These are phyloP conservation scores for Trichomonas gallinae DNA, from an alignment of 208 protist genomes.

Conservation along the genomic window DNA sequence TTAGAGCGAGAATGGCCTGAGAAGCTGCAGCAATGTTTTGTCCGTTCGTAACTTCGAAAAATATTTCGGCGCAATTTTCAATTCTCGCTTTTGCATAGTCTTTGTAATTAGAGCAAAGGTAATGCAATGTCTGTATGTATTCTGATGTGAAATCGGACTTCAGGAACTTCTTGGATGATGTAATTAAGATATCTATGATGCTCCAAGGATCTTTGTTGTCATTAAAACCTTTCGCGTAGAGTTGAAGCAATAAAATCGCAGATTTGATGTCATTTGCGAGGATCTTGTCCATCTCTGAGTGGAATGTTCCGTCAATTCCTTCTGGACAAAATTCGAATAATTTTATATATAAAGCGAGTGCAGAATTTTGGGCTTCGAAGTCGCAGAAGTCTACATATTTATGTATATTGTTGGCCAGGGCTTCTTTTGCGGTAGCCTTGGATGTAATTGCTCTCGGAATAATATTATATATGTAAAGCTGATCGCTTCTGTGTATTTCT, in stretches of 20 bases:
- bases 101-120: neutral
- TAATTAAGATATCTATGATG: neutral
- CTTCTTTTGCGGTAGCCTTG: neutral
- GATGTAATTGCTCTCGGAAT: neutral
- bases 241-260: neutral
- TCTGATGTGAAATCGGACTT: neutral
- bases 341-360: neutral
- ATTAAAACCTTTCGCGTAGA: neutral
- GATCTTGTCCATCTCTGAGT: neutral
- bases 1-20: neutral
- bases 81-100: neutral
- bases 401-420: neutral
- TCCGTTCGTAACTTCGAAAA: neutral
- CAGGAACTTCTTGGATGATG: neutral
- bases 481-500: neutral
- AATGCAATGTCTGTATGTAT: neutral
- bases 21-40: neutral
- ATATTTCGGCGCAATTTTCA: neutral
- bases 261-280: neutral
- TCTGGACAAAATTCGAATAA: neutral
- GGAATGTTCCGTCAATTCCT: neutral
- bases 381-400: neutral
- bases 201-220: neutral
- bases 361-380: neutral
- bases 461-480: neutral